phyloP scores from a whole-genome alignment of 179 eudicot species.

The Spinacia oleracea region DNA sequence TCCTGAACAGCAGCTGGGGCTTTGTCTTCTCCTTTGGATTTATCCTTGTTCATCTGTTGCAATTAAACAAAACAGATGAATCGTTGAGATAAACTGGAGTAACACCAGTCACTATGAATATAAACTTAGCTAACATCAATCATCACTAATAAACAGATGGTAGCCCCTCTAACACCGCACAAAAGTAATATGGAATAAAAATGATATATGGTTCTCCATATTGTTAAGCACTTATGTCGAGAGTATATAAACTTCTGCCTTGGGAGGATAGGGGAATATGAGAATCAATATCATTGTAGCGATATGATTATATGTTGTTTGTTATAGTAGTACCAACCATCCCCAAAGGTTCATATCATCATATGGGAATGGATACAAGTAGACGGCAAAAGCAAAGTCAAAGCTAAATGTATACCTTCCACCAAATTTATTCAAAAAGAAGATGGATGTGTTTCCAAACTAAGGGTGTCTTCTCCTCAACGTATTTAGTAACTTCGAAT shows the following conservation, averaged over 20 bases:
- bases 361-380: too few relatives aligned
- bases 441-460: not conserved
- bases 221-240: not conserved
- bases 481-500: not conserved
- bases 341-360: not conserved
- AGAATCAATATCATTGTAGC: not conserved
- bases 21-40: slow-evolving; percentile 37
- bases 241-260: not conserved
- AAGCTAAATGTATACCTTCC: not conserved
- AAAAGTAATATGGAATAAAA: not conserved
- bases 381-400: not conserved
- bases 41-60: slow-evolving; percentile 82
- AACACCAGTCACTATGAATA: not conserved
- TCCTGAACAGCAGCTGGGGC: slow-evolving; percentile 39
- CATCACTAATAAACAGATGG: not conserved
- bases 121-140: not conserved
- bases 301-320: not conserved
- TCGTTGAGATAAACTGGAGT: not conserved
- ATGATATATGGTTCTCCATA: not conserved
- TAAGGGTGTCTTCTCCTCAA: not conserved
- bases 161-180: not conserved
- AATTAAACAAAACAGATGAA: not conserved
- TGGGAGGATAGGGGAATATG: not conserved
- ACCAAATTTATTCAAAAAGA: not conserved
- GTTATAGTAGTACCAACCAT: not conserved